phyloP scores from a whole-genome alignment of 257 asterid species.

The Gynochthodes officinalis region DNA sequence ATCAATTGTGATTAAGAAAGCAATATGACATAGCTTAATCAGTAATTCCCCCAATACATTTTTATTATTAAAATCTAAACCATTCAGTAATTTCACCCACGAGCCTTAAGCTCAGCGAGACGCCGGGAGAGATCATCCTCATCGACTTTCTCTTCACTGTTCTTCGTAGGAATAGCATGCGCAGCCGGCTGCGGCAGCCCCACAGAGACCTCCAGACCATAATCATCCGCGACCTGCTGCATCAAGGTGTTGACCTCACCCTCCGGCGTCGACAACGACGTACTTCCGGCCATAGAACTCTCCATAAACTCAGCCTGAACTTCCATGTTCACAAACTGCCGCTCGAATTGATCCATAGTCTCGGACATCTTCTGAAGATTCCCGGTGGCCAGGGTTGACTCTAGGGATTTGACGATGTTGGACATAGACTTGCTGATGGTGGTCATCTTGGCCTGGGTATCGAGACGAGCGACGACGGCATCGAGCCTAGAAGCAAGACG shows the following conservation, averaged over 20 bases:
- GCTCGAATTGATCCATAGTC: slow-evolving; percentile 94
- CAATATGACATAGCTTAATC: neutral
- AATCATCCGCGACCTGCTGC: slow-evolving; percentile 99
- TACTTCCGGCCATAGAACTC: slow-evolving; percentile 97
- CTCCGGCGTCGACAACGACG: slow-evolving; percentile 91
- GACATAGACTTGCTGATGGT: slow-evolving; percentile 86
- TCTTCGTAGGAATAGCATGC: slow-evolving; percentile 55
- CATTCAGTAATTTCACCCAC: slow-evolving; percentile 46
- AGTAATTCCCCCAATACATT: slow-evolving; percentile 6
- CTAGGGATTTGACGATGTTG: slow-evolving; percentile 79
- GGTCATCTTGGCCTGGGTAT: slow-evolving; percentile 94
- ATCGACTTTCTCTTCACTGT: slow-evolving; percentile 61
- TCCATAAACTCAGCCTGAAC: slow-evolving; percentile 99
- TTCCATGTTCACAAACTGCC: slow-evolving; percentile 95
- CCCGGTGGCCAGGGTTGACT: slow-evolving; percentile 72
- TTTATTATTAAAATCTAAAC: neutral
- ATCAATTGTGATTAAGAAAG: neutral
- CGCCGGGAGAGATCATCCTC: slow-evolving; percentile 93
- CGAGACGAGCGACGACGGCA: slow-evolving; percentile 95
- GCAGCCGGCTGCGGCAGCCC: slow-evolving; percentile 89
- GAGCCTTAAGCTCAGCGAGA: slow-evolving; percentile 93
- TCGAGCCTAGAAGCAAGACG: slow-evolving; percentile 91
- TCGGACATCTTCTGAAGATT: slow-evolving; percentile 97
- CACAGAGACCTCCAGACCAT: slow-evolving; percentile 95
- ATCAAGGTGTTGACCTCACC: slow-evolving; percentile 81